Percentiles rank a stretch among this genome's conserved stretches.
phyloP scores from a whole-genome alignment of 768 basidiomycete genomes.

The Amanita inopinata region DNA sequence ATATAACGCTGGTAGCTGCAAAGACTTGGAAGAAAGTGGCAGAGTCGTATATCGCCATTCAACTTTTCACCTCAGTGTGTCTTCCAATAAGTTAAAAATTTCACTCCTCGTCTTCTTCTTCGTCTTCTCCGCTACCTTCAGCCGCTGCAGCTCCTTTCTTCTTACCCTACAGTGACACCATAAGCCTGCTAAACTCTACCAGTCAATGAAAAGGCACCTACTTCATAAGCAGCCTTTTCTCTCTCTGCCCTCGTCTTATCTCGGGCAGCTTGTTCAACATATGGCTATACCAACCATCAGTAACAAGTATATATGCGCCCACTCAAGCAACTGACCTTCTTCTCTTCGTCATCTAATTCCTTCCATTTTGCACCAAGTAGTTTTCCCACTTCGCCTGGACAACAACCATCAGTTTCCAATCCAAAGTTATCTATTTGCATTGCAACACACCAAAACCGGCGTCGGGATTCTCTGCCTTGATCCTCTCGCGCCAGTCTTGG shows the following conservation, averaged over 20 bases:
- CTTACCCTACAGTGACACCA: conserved; percentile 13
- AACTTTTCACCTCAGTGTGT: background rate
- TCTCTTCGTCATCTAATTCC: conserved; percentile 84
- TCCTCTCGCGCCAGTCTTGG: conserved; percentile 90
- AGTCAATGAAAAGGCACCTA: conserved; percentile 16
- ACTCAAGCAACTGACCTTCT: conserved; percentile 51
- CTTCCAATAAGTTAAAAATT: conserved; percentile 12
- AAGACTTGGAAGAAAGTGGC: background rate
- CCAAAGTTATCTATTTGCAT: background rate
- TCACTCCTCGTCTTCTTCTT: conserved; percentile 27
- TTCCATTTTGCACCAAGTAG: conserved; percentile 96
- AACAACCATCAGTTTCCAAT: conserved; percentile 9
- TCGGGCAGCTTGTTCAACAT: conserved; percentile 73
- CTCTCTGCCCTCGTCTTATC: conserved; percentile 86
- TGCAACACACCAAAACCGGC: conserved; percentile 70
- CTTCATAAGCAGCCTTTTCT: conserved; percentile 55
- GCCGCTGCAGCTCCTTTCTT: conserved; percentile 16
- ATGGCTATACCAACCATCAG: conserved; percentile 47
- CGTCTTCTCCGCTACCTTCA: conserved; percentile 21
- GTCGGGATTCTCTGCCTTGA: conserved; percentile 94
- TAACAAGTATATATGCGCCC: conserved; percentile 3
- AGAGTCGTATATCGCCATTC: background rate
- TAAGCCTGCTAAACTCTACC: background rate
- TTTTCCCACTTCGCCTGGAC: conserved; percentile 83
- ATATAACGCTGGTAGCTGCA: background rate